Conservation (phyloP, 345 rosid genomes). For the Syzygium grande region DNA sequence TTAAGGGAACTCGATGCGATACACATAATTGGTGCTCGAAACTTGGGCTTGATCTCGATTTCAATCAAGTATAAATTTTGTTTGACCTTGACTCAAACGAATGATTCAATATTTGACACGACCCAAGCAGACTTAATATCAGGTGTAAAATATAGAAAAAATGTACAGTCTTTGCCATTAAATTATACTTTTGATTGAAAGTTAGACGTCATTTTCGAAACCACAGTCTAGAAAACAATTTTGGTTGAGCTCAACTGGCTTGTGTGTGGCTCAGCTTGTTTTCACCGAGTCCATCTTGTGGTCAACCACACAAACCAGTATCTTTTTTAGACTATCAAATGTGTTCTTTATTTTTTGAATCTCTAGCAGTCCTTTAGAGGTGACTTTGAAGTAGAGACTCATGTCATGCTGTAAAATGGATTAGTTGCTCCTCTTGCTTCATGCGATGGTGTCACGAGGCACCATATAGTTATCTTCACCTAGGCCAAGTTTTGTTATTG, state of each 20-base stretch:
- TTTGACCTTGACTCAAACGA: background rate
- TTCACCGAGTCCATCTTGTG: background rate
- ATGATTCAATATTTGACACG: background rate
- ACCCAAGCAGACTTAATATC: background rate
- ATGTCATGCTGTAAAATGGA: background rate
- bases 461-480: background rate
- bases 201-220: background rate
- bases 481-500: background rate
- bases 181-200: background rate
- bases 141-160: background rate
- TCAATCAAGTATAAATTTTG: background rate
- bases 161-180: background rate
- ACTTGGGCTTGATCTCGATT: background rate
- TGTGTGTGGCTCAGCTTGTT: background rate
- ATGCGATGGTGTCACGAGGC: background rate
- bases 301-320: background rate
- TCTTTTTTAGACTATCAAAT: background rate
- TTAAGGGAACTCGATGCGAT: background rate
- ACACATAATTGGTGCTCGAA: background rate
- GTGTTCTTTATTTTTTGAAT: background rate
- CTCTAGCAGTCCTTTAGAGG: background rate
- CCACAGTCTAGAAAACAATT: background rate
- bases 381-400: background rate
- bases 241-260: background rate
- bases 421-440: background rate